These are phyloP conservation scores for Nitzschia sp. DNA, from an alignment of 108 stramenopile species.

Conservation along the genomic window DNA sequence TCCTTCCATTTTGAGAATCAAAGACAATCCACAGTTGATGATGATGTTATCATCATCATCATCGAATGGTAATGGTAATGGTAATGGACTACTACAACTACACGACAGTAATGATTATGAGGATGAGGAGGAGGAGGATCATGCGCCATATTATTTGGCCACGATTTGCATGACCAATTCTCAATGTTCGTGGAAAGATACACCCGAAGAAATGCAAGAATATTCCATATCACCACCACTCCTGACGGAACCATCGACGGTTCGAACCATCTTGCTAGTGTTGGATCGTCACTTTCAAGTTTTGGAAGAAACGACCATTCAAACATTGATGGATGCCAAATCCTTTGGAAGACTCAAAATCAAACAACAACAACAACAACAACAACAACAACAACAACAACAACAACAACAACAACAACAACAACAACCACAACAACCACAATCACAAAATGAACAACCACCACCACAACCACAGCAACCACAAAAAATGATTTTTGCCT, in stretches of 20 bases:
- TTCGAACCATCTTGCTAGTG: conserved; percentile 56
- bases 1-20: conserved; percentile 65
- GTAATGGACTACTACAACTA: too few species aligned
- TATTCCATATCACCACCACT: conserved; percentile 47
- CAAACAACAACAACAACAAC: conserved; percentile 20
- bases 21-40: conserved; percentile 11
- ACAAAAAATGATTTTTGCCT: conserved; percentile 23
- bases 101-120: not conserved
- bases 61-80: not conserved
- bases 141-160: conserved; percentile 28
- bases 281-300: conserved; percentile 52
- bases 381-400: conserved; percentile 12
- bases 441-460: too few species aligned
- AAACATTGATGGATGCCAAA: conserved; percentile 60
- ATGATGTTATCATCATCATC: not conserved
- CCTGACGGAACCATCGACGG: conserved; percentile 42
- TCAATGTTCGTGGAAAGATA: conserved; percentile 73
- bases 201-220: conserved; percentile 35
- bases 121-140: too few species aligned
- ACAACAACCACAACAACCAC: conserved; percentile 22
- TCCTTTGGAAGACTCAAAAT: conserved; percentile 51
- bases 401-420: not conserved
- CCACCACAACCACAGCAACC: not conserved
- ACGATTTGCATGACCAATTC: conserved; percentile 71
- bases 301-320: conserved; percentile 60